Evolutionary conservation across 176 grass and related monocot species (phyloP), one percentile per base, ranked within the genome.

Genomic region (Triticum aestivum): DNA sequence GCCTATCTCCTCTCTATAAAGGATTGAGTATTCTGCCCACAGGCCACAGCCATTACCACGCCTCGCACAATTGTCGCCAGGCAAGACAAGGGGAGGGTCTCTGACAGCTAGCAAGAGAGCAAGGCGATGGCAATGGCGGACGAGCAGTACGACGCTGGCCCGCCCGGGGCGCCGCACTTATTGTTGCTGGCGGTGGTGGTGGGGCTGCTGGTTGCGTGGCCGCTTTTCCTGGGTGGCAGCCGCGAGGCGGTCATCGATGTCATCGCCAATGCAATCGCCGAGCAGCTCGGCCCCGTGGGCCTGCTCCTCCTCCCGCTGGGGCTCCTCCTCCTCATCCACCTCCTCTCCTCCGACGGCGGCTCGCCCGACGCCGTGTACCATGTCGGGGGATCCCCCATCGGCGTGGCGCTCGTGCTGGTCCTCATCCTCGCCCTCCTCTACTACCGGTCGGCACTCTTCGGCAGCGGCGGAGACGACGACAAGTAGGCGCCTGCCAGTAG

Each of bases 361-460:
- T 95, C 93, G 13, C 93, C 88, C 54, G 93, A 95, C 90, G 87
- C 90, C 86, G 82, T 90, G 83, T 86, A 92, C 88, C 90, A 88
- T 71, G 86, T 95, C 47, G 93, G 90, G 0, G 93, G 93, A 0
- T 90, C 88, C 5, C 90, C 93, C 74, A 33, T 95, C 88, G 90
- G 93, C 83, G 93, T 92, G 63, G 86, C 88, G 18, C 86, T 95
- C 80, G 70, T 90, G 64, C 88, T 95, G 9, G 47, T 87, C 18
- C 93, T 95, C 93, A 83, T 94, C 73, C 93, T 94, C 83, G 70
- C 62, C 5, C 90, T 94, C 8, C 93, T 94, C 74, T 94, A 94
- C 88, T 86, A 94, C 79, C 90, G 93, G 62, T 41, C 83, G 44
- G 73, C 90, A 1, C 33, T 92, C 83, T 89, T 87, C 65, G 86